phyloP scores from a whole-genome alignment of 352 stramenopile species.

The Phytopythium kandeliae region DNA sequence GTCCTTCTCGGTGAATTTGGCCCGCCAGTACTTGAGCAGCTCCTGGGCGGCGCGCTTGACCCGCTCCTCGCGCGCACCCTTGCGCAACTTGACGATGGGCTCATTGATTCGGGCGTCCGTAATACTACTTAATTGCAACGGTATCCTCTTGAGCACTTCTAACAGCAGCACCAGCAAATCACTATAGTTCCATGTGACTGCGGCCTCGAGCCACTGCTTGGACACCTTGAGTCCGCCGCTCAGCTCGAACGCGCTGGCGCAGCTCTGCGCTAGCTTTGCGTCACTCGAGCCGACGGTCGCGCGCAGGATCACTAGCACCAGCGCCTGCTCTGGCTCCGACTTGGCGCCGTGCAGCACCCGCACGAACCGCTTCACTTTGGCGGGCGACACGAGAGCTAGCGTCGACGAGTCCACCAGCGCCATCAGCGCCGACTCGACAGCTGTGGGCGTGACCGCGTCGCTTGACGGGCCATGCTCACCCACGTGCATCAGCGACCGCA shows the following conservation, averaged over 20 bases:
- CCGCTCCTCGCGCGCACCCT: slow-evolving; percentile 68
- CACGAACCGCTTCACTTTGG: slow-evolving; percentile 51
- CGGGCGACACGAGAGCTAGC: slow-evolving; percentile 40
- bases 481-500: slow-evolving; percentile 1
- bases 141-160: slow-evolving; percentile 74
- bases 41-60: slow-evolving; percentile 77
- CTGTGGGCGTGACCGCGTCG: slow-evolving; percentile 16
- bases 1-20: slow-evolving; percentile 83
- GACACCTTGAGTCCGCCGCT: slow-evolving; percentile 68
- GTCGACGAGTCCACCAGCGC: slow-evolving; percentile 48
- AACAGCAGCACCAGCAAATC: slow-evolving; percentile 77
- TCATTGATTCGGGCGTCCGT: slow-evolving; percentile 86
- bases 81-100: slow-evolving; percentile 82
- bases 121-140: slow-evolving; percentile 82
- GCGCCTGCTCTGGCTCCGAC: slow-evolving; percentile 62
- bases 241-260: slow-evolving; percentile 63
- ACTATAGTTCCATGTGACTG: slow-evolving; percentile 74
- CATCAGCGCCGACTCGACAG: slow-evolving; percentile 38
- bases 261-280: slow-evolving; percentile 49
- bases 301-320: slow-evolving; percentile 67
- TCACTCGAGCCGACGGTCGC: slow-evolving; percentile 51
- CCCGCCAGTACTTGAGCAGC: slow-evolving; percentile 81
- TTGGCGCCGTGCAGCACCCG: slow-evolving; percentile 51
- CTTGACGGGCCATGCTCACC: not conserved
- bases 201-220: slow-evolving; percentile 70